A percentile compares a stretch with the other conserved stretches of the same genome.
Conservation (phyloP, 768 basidiomycete genomes). For the Asterophora lycoperdoides region DNA sequence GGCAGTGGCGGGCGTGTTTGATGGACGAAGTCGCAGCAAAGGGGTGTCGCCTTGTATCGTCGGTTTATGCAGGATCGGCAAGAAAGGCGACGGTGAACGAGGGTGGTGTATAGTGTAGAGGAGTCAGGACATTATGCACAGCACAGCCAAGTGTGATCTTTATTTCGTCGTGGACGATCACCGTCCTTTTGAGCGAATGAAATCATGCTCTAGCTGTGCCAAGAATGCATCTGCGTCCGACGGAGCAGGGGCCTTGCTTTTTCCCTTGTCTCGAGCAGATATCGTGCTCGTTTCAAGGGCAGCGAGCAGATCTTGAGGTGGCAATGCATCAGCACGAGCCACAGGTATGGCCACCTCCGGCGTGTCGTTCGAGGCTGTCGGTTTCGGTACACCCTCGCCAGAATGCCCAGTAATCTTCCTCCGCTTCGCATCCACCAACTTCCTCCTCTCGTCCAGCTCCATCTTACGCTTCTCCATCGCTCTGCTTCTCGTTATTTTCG, state of each 20-base stretch:
- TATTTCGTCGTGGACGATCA: too few relatives aligned
- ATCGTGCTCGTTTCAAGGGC: constrained; percentile 37
- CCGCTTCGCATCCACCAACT: constrained; percentile 63
- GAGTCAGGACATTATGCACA: too few relatives aligned
- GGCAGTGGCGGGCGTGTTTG: too few relatives aligned
- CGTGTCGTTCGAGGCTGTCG: constrained; percentile 5
- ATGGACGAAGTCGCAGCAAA: too few relatives aligned
- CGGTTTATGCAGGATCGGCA: too few relatives aligned
- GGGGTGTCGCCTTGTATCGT: too few relatives aligned
- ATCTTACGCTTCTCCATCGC: constrained; percentile 72
- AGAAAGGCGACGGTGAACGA: too few relatives aligned
- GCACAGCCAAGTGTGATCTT: too few relatives aligned
- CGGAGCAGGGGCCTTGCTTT: constrained; percentile 14
- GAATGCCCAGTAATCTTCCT: constrained; percentile 36
- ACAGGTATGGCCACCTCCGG: not conserved
- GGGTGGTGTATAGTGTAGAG: too few relatives aligned
- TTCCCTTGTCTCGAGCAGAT: constrained; percentile 18
- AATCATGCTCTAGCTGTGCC: constrained; percentile 60
- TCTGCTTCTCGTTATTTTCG: constrained; percentile 37
- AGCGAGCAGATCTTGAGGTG: constrained; percentile 45
- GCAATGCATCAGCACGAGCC: not conserved
- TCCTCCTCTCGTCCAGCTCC: constrained; percentile 65
- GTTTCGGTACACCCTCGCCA: constrained; percentile 6
- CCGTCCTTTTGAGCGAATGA: constrained; percentile 35
- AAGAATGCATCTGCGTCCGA: constrained; percentile 61